Base-by-base conservation (phyloP, 2,329 filamentous ascomycete genomes). In the Tolypocladium endophyticum region DNA sequence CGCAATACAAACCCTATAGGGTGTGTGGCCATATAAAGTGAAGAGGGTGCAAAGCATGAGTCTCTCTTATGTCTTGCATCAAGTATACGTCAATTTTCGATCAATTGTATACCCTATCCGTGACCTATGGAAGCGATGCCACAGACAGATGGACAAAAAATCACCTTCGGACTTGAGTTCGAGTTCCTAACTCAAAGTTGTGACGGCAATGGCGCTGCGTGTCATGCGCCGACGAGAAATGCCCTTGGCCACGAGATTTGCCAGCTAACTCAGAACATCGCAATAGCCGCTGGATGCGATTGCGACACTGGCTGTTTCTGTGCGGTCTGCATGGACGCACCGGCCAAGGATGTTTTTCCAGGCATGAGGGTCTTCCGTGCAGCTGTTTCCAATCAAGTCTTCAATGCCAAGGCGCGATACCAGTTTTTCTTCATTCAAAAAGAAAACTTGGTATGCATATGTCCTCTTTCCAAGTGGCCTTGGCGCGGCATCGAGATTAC, bases 151-250 rank as follows among this genome's bases (percentile, higher is more conserved):
- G 25, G 16, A 30, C 25, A 50, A 14, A 8, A 20, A 6, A 52
- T 64, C 20, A 64, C 64, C 28, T 66, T 68, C 50, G 67, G 67
- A 14, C 33, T 65, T 30, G 68, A 68, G 54, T 47, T 69, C 1
- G 67, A 68, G 14, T 62, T 69, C 53, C 61, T 66, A 56, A 58
- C n/a, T 43, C 59, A 16, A 23, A 12, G 23, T 18, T 39, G 16
- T 8, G 55, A 43, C 7, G 45, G 25, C 16, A 16, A 12, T 11
- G 25, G 45, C 45, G 4, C 43, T 6, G 43, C n/a, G 14, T 30
- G 9, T 20, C 25, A 50, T 5, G 45, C 45, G 18, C 45, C 16
- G 25, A 50, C 45, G 16, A 50, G 45, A 9, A 50, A 50, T 16
- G 18, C 45, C 6, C 45, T 50, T 50, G 25, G 5, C 7, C 25